A percentile compares a stretch with the other conserved stretches of the same genome.
These are phyloP conservation scores for Backusella tuberculispora DNA, from an alignment of 192 early-diverging fungal species.

Conservation along the genomic window DNA sequence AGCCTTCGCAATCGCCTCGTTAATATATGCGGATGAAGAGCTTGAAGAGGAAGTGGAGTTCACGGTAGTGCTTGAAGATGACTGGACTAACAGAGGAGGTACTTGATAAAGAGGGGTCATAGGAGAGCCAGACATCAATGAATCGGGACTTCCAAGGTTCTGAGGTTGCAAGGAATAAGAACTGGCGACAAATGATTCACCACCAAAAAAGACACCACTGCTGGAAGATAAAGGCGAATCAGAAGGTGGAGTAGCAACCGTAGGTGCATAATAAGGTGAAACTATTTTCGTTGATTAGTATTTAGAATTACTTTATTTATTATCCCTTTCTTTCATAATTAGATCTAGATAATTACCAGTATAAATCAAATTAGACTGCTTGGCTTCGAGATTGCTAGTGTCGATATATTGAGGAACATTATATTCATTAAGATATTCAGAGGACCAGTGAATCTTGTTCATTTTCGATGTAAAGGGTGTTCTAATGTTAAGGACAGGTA, in stretches of 20 bases:
- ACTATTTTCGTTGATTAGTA: not conserved
- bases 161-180: conserved; percentile 18
- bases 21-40: conserved; percentile 26
- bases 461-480: not conserved
- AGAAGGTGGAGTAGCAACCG: conserved; percentile 13
- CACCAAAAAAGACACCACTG: conserved; percentile 1
- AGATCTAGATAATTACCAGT: conserved; percentile 19
- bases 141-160: conserved; percentile 29
- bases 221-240: not conserved
- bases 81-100: conserved; percentile 30
- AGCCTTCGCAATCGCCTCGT: conserved; percentile 44
- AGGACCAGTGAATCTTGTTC: conserved; percentile 17
- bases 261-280: conserved; percentile 17
- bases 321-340: not conserved
- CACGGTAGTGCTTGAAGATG: conserved; percentile 26
- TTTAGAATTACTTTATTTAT: not conserved
- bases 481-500: not conserved
- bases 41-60: conserved; percentile 32
- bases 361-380: conserved; percentile 21
- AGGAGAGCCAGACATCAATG: conserved; percentile 27
- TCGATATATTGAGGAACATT: not conserved
- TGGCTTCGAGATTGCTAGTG: not conserved
- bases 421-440: conserved; percentile 19
- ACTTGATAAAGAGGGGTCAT: conserved; percentile 27
- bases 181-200: not conserved